Base-by-base conservation (phyloP, 257 asterid genomes). In the Orobanche coerulescens region DNA sequence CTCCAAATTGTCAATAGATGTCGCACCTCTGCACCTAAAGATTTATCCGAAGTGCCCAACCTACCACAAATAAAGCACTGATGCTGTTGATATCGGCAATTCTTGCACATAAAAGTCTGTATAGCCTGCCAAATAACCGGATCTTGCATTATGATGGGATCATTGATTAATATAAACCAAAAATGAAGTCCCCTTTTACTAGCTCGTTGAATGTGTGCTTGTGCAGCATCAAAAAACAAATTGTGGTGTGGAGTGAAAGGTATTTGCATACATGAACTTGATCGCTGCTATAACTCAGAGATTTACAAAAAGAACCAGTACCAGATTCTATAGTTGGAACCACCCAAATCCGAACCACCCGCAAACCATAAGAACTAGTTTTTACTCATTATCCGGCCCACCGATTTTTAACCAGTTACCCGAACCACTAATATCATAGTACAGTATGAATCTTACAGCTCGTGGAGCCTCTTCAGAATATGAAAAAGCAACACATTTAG, bases 51-150 rank as follows among this genome's bases (percentile, higher is more conserved):
- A 73, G 70, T 75, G 15, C 95, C 93, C 75, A 84, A 67, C 69
- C 28, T 62, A 61, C 95, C 90, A 76, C 93, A 86, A 62, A 71
- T 75, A 65, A 71, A 84, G 75, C 95, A 84, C 57, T 83, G 93
- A 68, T 86, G 95, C 48, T 6, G 71, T 64, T 82, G 82, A 72
- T 81, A 67, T 70, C 71, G 72, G 72, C 95, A 86, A 62, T 86
- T 86, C 65, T 68, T 64, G 83, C 95, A 86, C 59, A 78, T 49
- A 49, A 86, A 84, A 68, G 73, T 66, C 62, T 44, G 82, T 50
- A 78, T 81, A 50, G 87, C 85, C 95, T 81, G 84, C 67, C 59
- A 67, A 53, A 60, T 47, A 67, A 62, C 57, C 61, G 58, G 40
- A 37, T 56, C 36, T 63, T 49, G 48, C 61, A 52, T 47, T 68